Conservation (phyloP, 805 yeast species). For the Metschnikowia aberdeeniae region DNA sequence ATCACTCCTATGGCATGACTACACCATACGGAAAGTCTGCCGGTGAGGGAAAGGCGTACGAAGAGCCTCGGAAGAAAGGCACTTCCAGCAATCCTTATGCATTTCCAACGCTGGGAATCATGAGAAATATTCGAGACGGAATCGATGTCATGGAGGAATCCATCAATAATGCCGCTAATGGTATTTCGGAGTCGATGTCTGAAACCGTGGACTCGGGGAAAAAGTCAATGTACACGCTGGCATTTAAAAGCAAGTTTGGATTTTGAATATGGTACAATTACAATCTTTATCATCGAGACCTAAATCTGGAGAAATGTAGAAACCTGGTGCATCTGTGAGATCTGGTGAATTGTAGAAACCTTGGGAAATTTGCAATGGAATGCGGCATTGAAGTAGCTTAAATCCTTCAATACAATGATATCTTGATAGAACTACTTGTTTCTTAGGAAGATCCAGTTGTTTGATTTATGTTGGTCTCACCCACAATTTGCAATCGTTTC, state of each 20-base stretch:
- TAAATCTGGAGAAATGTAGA: no score
- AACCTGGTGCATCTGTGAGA: no score
- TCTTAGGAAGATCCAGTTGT: no score
- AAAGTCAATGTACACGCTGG: slow-evolving; percentile 46
- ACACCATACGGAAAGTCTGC: slow-evolving; percentile 10
- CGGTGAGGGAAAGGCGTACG: slow-evolving; percentile 27
- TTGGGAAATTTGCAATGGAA: no score
- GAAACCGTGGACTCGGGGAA: slow-evolving; percentile 50
- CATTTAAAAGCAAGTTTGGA: slow-evolving; percentile 53
- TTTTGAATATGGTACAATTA: slow-evolving; percentile 22
- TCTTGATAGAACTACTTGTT: no score
- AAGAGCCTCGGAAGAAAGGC: slow-evolving; percentile 44
- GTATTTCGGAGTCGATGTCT: slow-evolving; percentile 49
- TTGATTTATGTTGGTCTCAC: no score
- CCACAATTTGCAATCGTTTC: slow-evolving; percentile 1
- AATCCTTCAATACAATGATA: no score
- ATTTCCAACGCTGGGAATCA: slow-evolving; percentile 33
- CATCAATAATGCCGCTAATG: slow-evolving; percentile 54
- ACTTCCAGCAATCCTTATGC: slow-evolving; percentile 29
- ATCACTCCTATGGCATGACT: slow-evolving; percentile 28
- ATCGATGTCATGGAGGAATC: slow-evolving; percentile 51
- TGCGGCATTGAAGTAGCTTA: no score
- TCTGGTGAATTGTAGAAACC: no score
- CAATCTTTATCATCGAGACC: no score
- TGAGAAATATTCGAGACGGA: slow-evolving; percentile 48